Evolutionary conservation across 2,329 filamentous ascomycete genomes (phyloP).

Genomic region (Epichloe hybrida): DNA sequence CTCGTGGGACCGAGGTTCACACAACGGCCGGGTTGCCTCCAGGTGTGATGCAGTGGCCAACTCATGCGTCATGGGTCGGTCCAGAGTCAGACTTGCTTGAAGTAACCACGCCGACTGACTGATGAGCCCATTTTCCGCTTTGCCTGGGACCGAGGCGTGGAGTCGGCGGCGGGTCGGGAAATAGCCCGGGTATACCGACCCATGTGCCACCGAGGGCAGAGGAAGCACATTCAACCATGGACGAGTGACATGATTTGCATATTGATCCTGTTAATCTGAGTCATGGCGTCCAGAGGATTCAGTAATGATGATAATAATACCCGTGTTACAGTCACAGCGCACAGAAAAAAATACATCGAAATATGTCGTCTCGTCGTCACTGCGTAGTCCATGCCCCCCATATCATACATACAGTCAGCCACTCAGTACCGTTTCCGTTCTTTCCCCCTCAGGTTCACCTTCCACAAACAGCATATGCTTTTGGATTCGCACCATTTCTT

Average conservation of each 20-base stretch:
- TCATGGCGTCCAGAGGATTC: too few relatives aligned
- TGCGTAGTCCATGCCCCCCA: background rate
- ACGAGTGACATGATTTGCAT: background rate
- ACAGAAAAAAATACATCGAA: background rate
- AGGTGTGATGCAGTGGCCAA: background rate
- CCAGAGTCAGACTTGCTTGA: background rate
- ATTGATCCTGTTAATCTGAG: too few relatives aligned
- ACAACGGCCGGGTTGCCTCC: slow-evolving; percentile 3
- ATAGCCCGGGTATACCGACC: background rate
- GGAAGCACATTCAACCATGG: background rate
- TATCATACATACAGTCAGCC: background rate
- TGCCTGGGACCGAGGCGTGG: background rate
- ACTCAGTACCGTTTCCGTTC: slow-evolving; percentile 30
- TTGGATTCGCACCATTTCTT: slow-evolving; percentile 85
- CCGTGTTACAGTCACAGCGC: background rate
- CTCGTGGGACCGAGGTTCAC: background rate
- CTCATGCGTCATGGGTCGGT: background rate
- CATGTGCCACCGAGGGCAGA: background rate
- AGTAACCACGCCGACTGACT: background rate
- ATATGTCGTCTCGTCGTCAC: background rate
- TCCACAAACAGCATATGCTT: slow-evolving; percentile 74
- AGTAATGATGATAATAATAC: background rate
- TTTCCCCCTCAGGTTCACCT: slow-evolving; percentile 37
- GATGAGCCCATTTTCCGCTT: slow-evolving; percentile 4
- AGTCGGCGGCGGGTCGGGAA: background rate